Percentiles rank a stretch among this genome's conserved stretches.
Evolutionary conservation across 148 eudicot genomes (phyloP).

Genomic region (Polygonum maritimum): DNA sequence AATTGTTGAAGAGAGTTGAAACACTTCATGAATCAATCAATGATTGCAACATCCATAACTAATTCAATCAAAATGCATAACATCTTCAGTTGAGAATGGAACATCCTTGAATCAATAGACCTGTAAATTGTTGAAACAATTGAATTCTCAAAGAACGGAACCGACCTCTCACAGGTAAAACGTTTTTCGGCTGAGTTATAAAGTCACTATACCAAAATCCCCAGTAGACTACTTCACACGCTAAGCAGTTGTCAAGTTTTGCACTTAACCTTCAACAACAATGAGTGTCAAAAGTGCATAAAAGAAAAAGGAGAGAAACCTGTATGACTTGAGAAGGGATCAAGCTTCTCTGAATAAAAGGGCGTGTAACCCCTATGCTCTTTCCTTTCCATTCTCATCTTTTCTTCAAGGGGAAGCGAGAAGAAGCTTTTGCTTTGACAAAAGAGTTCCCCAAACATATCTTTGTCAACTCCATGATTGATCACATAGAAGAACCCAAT

Average conservation of each 20-base stretch:
- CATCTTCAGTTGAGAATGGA: neutral
- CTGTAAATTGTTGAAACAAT: too few species aligned
- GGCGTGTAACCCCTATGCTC: slow-evolving; percentile 57
- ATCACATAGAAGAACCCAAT: slow-evolving; percentile 78
- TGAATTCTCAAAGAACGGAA: neutral
- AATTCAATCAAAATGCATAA: neutral
- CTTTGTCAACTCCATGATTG: slow-evolving; percentile 72
- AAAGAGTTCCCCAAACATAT: slow-evolving; percentile 30
- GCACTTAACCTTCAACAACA: neutral
- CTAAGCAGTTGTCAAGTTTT: neutral
- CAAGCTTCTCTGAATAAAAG: slow-evolving; percentile 59
- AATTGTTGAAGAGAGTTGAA: neutral
- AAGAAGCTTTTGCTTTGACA: slow-evolving; percentile 59
- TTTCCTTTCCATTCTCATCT: slow-evolving; percentile 47
- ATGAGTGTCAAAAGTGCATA: neutral
- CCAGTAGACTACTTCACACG: neutral
- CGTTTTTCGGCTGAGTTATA: neutral
- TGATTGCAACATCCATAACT: neutral
- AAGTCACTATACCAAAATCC: neutral
- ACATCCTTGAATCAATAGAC: neutral
- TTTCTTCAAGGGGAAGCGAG: slow-evolving; percentile 54
- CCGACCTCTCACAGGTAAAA: neutral
- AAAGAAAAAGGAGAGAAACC: slow-evolving; percentile 23
- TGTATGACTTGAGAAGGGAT: slow-evolving; percentile 28
- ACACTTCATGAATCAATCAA: neutral